phyloP scores from a whole-genome alignment of 2,329 filamentous ascomycete species.

The Stagonosporopsis cucurbitacearum region DNA sequence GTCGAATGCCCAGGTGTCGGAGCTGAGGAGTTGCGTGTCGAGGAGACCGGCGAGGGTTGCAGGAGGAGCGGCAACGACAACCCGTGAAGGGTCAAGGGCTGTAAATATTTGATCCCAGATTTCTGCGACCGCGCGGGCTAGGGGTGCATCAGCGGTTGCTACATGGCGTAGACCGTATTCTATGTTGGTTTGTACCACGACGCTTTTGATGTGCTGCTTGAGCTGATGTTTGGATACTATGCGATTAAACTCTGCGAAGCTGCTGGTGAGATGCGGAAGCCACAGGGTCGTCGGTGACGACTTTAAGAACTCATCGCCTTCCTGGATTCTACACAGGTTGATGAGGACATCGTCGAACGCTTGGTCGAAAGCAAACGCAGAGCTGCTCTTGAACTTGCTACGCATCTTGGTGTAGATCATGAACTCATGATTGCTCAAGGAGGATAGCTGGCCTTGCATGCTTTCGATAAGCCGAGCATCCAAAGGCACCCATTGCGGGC shows the following conservation, averaged over 20 bases:
- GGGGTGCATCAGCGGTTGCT: constrained; percentile 35
- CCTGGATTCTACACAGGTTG: constrained; percentile 41
- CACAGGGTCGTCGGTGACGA: constrained; percentile 33
- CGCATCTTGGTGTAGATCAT: constrained; percentile 42
- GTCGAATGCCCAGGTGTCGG: constrained; percentile 69
- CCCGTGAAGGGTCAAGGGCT: constrained; percentile 36
- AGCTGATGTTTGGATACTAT: constrained; percentile 33
- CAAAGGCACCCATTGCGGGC: constrained; percentile 44
- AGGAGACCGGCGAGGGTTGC: constrained; percentile 67
- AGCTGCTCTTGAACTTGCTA: constrained; percentile 44
- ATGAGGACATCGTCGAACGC: constrained; percentile 43
- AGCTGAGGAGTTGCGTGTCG: constrained; percentile 62
- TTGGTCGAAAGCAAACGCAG: constrained; percentile 36
- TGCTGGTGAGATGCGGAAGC: constrained; percentile 40
- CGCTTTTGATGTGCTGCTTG: constrained; percentile 52
- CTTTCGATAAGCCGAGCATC: constrained; percentile 43
- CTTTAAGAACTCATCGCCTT: constrained; percentile 39
- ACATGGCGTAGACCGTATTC: constrained; percentile 46
- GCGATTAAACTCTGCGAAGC: constrained; percentile 27
- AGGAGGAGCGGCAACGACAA: constrained; percentile 62
- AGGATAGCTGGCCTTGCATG: constrained; percentile 42
- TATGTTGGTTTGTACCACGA: constrained; percentile 55
- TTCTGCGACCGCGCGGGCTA: constrained; percentile 59
- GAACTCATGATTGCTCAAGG: constrained; percentile 42
- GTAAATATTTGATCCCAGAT: constrained; percentile 43